Base-by-base conservation (phyloP, 1,284 basidiomycete genomes). In the Papiliotrema laurentii region DNA sequence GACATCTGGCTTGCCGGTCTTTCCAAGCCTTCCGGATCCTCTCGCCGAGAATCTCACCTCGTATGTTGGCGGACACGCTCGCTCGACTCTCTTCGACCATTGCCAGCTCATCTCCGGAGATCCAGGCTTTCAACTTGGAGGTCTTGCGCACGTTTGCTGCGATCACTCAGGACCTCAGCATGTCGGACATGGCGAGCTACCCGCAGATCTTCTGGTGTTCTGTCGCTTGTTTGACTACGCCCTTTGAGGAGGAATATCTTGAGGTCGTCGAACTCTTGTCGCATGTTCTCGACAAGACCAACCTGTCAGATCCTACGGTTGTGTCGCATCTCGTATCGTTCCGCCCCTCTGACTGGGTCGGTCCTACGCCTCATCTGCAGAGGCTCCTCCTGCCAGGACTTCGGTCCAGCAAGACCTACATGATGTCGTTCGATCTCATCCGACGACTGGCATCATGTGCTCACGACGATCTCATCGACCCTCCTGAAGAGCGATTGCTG, bases 181-280 rank as follows among this genome's bases (percentile, higher is more conserved):
- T 83, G 11, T 79, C 85, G 52, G 76, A 78, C 25, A 73, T 80
- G 3, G 77, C 86, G 14, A 58, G 64, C 25, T 76, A 90, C 26
- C 87, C 89, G 0, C 88, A 89, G 63, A 77, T 92, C 37, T 96
- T 89, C 72, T 96, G 92, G 92, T 85, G 84, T 60, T 79, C 85
- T 2, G 80, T 83, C 37, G 90, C 89, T 1, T 89, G 86, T 58
- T 78, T 94, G 25, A 84, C 82, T 19, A 93, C 90, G 0, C 85
- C 85, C 0, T 84, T 87, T 40, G 89, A 96, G 68, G 73, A 77
- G 5, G 93, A 96, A 69, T 97, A 89, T 61, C 69, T 76, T 7
- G 81, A 87, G 51, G 81, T 82, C 0, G 72, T 92, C 22, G 77
- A 79, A 16, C 79, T 94, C 18, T 72, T 96, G 19, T 80, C 83